Evolutionary conservation across 768 basidiomycete species (phyloP).

Genomic region (Lentinula detonsa): DNA sequence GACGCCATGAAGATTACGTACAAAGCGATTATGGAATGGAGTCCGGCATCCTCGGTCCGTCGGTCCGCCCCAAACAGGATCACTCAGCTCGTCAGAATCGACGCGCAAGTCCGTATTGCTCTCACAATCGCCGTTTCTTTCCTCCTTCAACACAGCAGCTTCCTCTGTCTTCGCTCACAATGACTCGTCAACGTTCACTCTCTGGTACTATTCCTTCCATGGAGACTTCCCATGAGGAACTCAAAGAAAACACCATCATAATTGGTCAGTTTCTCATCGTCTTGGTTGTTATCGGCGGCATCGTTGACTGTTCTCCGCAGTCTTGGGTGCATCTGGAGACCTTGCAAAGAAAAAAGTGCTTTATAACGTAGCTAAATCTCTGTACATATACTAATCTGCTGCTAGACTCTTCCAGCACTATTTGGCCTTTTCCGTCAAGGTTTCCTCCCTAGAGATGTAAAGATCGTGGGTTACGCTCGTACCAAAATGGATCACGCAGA

Average conservation of each 20-base stretch:
- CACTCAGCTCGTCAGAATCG: constrained; percentile 5
- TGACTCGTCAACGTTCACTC: constrained; percentile 47
- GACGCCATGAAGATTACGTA: not conserved
- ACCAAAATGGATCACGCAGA: constrained; percentile 89
- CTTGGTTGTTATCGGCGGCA: constrained; percentile 6
- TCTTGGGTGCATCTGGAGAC: constrained; percentile 95
- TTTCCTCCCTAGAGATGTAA: constrained; percentile 76
- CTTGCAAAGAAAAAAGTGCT: constrained; percentile 95
- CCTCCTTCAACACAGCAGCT: constrained; percentile 5
- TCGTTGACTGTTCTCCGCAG: constrained; percentile 31
- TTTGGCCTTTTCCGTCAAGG: constrained; percentile 81
- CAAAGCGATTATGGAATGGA: not conserved
- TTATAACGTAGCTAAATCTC: not conserved
- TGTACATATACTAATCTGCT: constrained; percentile 6
- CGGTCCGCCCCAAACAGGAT: not conserved
- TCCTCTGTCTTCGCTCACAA: constrained; percentile 18
- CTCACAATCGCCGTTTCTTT: constrained; percentile 5
- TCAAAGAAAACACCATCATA: constrained; percentile 87
- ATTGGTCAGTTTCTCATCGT: constrained; percentile 53
- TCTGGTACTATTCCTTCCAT: constrained; percentile 89
- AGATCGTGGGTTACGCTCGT: constrained; percentile 95
- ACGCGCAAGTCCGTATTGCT: constrained; percentile 5
- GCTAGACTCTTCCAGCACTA: constrained; percentile 90
- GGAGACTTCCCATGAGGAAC: constrained; percentile 54
- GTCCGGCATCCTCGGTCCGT: constrained; percentile 6